These are phyloP conservation scores for Hanseniaspora valbyensis DNA, from an alignment of 805 yeast genomes.

Conservation along the genomic window DNA sequence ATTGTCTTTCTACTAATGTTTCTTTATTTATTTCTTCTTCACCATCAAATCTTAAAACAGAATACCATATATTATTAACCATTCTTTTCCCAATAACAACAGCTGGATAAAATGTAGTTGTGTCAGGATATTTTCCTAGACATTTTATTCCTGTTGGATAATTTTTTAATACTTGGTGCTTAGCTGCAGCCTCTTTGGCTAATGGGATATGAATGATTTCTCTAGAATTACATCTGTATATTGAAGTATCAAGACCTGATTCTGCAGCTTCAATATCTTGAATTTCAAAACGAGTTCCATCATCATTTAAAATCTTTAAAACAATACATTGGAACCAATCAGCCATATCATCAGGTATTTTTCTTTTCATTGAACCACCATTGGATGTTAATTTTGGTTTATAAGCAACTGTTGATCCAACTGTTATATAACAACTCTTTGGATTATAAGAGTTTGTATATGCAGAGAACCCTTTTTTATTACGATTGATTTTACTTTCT, in stretches of 20 bases:
- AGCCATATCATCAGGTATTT: slow-evolving; percentile 44
- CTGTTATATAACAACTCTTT: slow-evolving; percentile 1
- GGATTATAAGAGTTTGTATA: slow-evolving; percentile 12
- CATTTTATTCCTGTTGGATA: slow-evolving; percentile 74
- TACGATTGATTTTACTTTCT: background rate
- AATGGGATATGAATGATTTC: slow-evolving; percentile 69
- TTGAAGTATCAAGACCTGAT: slow-evolving; percentile 73
- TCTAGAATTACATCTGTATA: slow-evolving; percentile 70
- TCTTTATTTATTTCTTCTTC: slow-evolving; percentile 95
- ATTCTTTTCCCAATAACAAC: slow-evolving; percentile 68
- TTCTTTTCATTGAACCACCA: slow-evolving; percentile 22
- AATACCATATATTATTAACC: slow-evolving; percentile 36
- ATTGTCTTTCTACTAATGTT: slow-evolving; percentile 77
- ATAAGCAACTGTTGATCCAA: slow-evolving; percentile 80
- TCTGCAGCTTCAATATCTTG: slow-evolving; percentile 98
- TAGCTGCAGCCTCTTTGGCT: slow-evolving; percentile 17
- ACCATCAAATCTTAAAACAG: slow-evolving; percentile 80
- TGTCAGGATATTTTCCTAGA: slow-evolving; percentile 90
- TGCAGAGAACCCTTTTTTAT: slow-evolving; percentile 8
- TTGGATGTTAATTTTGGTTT: slow-evolving; percentile 37
- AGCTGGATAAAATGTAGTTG: slow-evolving; percentile 94
- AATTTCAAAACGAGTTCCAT: slow-evolving; percentile 73
- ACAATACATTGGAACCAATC: slow-evolving; percentile 98
- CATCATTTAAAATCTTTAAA: slow-evolving; percentile 53
- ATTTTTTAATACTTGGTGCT: slow-evolving; percentile 30